Percentiles rank a stretch among this genome's conserved stretches.
phyloP scores from a whole-genome alignment of 78 protist species.

The Dictyostelium citrinum region DNA sequence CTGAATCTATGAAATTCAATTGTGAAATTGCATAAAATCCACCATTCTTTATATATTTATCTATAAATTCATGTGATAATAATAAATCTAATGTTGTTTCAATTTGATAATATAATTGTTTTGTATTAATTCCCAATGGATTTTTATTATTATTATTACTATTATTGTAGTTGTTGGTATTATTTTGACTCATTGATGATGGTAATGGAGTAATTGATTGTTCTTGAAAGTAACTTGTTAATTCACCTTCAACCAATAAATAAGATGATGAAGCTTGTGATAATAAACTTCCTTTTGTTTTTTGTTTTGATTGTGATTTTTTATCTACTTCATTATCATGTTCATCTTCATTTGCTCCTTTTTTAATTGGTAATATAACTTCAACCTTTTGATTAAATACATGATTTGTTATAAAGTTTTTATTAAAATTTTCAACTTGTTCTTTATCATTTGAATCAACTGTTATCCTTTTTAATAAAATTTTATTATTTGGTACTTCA shows the following conservation, averaged over 20 bases:
- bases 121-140: background rate
- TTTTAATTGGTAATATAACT: conserved; percentile 27
- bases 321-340: background rate
- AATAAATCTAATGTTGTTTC: conserved; percentile 27
- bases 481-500: conserved; percentile 15
- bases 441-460: conserved; percentile 7
- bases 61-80: background rate
- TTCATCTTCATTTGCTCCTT: background rate
- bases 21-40: conserved; percentile 61
- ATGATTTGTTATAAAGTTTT: conserved; percentile 16
- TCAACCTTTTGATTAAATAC: conserved; percentile 43
- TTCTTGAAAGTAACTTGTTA: background rate
- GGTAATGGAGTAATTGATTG: background rate
- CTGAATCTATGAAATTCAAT: conserved; percentile 18
- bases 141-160: background rate
- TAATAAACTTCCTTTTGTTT: conserved; percentile 22
- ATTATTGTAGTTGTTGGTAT: background rate
- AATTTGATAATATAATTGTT: conserved; percentile 3
- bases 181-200: background rate
- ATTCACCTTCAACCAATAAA: conserved; percentile 11
- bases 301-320: background rate
- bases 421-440: background rate
- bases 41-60: conserved; percentile 32
- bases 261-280: conserved; percentile 3
- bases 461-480: background rate